phyloP scores from a whole-genome alignment of 2,329 filamentous ascomycete genomes.

The Atkinsonella hypoxylon region DNA sequence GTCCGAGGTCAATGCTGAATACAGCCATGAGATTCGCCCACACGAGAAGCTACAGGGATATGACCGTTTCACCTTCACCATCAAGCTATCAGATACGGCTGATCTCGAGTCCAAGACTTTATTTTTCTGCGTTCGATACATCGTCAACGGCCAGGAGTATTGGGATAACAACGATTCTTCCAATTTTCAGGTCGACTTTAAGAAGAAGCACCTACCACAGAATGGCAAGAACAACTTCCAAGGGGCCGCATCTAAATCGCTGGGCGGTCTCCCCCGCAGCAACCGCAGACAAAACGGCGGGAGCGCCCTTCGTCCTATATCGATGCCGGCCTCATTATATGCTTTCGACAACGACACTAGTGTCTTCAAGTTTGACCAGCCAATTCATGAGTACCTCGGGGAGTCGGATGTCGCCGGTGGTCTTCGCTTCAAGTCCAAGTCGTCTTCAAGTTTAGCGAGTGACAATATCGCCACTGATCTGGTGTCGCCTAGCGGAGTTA shows the following conservation, averaged over 20 bases:
- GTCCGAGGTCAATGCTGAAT: slow-evolving; percentile 87
- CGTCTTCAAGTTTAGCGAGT: slow-evolving; percentile 48
- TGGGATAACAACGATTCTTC: slow-evolving; percentile 87
- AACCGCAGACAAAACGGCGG: slow-evolving; percentile 36
- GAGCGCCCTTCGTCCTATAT: slow-evolving; percentile 35
- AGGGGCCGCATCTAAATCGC: slow-evolving; percentile 37
- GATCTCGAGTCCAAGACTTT: slow-evolving; percentile 89
- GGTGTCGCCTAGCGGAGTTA: slow-evolving; percentile 50
- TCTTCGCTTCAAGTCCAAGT: slow-evolving; percentile 62
- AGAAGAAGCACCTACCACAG: slow-evolving; percentile 58
- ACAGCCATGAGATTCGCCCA: slow-evolving; percentile 62
- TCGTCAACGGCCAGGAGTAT: slow-evolving; percentile 69
- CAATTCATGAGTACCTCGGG: slow-evolving; percentile 49
- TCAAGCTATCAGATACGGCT: slow-evolving; percentile 81
- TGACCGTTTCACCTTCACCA: slow-evolving; percentile 88
- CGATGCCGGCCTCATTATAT: slow-evolving; percentile 49
- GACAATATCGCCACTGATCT: slow-evolving; percentile 44
- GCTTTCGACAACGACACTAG: slow-evolving; percentile 56
- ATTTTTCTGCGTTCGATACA: slow-evolving; percentile 84
- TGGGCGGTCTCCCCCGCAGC: slow-evolving; percentile 53
- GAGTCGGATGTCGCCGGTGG: slow-evolving; percentile 42
- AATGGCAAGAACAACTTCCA: slow-evolving; percentile 44
- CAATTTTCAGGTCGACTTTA: slow-evolving; percentile 94
- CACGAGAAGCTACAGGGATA: slow-evolving; percentile 54
- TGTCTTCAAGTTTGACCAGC: slow-evolving; percentile 45